A percentile compares a stretch with the other conserved stretches of the same genome.
phyloP scores from a whole-genome alignment of 768 basidiomycete genomes.

The Termitomyces sp. region DNA sequence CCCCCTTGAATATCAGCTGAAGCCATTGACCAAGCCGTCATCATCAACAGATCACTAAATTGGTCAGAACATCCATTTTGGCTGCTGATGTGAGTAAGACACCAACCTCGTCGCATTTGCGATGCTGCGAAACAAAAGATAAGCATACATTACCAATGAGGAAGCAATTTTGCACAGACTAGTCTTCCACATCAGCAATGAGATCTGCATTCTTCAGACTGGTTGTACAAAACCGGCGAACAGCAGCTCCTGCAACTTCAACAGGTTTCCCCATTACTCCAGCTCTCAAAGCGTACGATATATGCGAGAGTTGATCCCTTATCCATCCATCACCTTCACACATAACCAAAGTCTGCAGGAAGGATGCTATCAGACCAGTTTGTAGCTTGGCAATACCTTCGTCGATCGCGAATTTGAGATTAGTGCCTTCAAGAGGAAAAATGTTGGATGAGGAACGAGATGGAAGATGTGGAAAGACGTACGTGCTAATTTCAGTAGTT shows the following conservation, averaged over 20 bases:
- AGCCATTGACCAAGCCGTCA: constrained; percentile 74
- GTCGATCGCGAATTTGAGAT: constrained; percentile 91
- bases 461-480: constrained; percentile 21
- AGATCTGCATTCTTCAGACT: constrained; percentile 75
- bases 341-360: constrained; percentile 94
- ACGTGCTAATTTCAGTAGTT: constrained; percentile 76
- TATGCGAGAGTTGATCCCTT: constrained; percentile 54
- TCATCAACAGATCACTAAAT: constrained; percentile 63
- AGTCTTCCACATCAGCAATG: constrained; percentile 85
- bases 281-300: constrained; percentile 64
- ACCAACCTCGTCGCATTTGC: constrained; percentile 73
- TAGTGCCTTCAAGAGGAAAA: constrained; percentile 37
- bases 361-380: constrained; percentile 83
- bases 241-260: constrained; percentile 62
- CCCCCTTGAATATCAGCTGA: constrained; percentile 52
- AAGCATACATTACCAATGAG: not conserved
- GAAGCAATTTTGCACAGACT: constrained; percentile 44
- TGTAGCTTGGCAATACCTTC: constrained; percentile 79
- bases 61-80: not conserved
- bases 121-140: constrained; percentile 40
- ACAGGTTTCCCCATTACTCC: constrained; percentile 73
- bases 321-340: constrained; percentile 93
- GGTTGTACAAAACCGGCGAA: constrained; percentile 81
- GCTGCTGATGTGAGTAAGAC: not conserved
- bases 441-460: not conserved